Percentiles rank a stretch among this genome's conserved stretches.
These are phyloP conservation scores for Globisporangium lucens DNA, from an alignment of 352 stramenopile genomes.

Conservation along the genomic window DNA sequence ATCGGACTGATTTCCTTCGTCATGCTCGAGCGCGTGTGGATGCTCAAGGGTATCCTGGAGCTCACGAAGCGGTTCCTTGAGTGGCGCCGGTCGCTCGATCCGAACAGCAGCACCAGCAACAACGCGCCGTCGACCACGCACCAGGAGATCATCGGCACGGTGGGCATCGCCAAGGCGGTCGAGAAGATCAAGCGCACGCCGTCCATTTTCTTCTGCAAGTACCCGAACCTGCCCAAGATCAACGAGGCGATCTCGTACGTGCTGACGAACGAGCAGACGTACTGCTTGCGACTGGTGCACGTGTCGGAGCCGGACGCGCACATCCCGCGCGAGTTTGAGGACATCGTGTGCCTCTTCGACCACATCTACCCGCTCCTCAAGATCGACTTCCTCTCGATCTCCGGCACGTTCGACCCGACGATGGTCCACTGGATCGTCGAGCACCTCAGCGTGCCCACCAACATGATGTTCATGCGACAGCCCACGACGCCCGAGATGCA, in stretches of 20 bases:
- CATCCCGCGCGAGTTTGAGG: constrained; percentile 28
- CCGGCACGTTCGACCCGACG: constrained; percentile 52
- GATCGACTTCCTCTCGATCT: constrained; percentile 70
- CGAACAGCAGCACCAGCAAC: not conserved
- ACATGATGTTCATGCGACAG: constrained; percentile 88
- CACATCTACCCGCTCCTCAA: constrained; percentile 85
- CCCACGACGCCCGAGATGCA: constrained; percentile 57
- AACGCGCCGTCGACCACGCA: constrained; percentile 3
- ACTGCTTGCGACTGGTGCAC: constrained; percentile 87
- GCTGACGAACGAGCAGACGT: constrained; percentile 85
- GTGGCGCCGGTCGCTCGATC: constrained; percentile 7
- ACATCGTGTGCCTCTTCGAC: constrained; percentile 65
- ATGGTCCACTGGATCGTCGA: constrained; percentile 74
- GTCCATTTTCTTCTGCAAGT: constrained; percentile 90
- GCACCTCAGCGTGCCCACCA: constrained; percentile 64
- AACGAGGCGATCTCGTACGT: constrained; percentile 93
- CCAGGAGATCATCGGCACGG: constrained; percentile 38
- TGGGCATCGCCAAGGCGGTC: constrained; percentile 71
- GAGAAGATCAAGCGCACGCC: constrained; percentile 75
- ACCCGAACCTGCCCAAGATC: constrained; percentile 82
- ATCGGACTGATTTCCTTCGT: constrained; percentile 48
- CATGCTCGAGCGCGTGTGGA: constrained; percentile 61
- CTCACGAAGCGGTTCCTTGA: constrained; percentile 36
- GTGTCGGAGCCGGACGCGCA: constrained; percentile 29
- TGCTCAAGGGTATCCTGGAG: constrained; percentile 50